A percentile compares a stretch with the other conserved stretches of the same genome.
Evolutionary conservation across 352 stramenopile species (phyloP).

Genomic region (Phytophthora meadii): DNA sequence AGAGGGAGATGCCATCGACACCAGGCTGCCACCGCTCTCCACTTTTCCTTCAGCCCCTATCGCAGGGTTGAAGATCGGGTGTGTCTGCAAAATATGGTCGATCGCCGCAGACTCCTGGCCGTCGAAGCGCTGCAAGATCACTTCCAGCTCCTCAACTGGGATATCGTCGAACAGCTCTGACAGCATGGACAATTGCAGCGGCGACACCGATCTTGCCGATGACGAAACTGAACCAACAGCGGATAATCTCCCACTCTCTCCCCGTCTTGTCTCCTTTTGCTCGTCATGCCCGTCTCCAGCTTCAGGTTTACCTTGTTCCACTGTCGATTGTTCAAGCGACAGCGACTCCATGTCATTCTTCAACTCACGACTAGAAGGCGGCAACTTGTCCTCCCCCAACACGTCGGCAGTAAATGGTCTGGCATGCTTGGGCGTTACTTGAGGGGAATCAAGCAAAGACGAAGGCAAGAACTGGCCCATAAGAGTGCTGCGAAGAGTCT

Average conservation of each 20-base stretch:
- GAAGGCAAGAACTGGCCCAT: conserved; percentile 87
- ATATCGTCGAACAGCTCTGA: conserved; percentile 80
- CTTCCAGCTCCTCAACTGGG: conserved; percentile 66
- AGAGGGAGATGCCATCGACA: conserved; percentile 29
- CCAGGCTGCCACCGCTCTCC: conserved; percentile 26
- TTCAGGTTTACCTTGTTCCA: conserved; percentile 31
- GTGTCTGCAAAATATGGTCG: conserved; percentile 68
- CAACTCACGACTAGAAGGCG: conserved; percentile 15
- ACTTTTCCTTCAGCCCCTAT: conserved; percentile 31
- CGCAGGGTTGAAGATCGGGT: conserved; percentile 77
- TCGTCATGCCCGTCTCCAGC: conserved; percentile 38
- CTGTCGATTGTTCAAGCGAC: conserved; percentile 39
- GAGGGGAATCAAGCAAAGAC: conserved; percentile 79
- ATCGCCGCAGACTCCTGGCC: conserved; percentile 68
- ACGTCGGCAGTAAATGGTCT: conserved; percentile 34
- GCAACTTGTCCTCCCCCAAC: conserved; percentile 41
- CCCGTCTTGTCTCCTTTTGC: conserved; percentile 38
- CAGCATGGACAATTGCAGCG: conserved; percentile 67
- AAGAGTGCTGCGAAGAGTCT: conserved; percentile 69
- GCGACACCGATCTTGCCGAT: conserved; percentile 38
- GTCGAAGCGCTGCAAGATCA: conserved; percentile 49
- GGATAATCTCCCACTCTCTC: conserved; percentile 36
- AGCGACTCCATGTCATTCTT: conserved; percentile 43
- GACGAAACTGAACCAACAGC: conserved; percentile 9
- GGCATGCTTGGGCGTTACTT: conserved; percentile 70